phyloP scores from a whole-genome alignment of 257 asterid genomes.

The Solanum corneliomulleri region DNA sequence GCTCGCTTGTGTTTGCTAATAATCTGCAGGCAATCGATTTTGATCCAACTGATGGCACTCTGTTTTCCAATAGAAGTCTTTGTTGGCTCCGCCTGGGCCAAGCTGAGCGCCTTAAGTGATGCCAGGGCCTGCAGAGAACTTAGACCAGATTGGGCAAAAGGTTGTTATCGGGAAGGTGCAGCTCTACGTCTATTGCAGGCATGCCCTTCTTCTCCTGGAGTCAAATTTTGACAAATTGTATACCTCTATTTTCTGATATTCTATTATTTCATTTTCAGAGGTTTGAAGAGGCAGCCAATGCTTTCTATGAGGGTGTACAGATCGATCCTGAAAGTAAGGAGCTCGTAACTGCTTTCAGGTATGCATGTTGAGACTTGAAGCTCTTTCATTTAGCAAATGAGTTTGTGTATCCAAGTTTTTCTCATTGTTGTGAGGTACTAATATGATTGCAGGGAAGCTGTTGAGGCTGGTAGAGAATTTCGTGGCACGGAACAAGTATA shows the following conservation, averaged over 20 bases:
- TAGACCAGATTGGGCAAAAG: slow-evolving; percentile 93
- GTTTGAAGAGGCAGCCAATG: slow-evolving; percentile 88
- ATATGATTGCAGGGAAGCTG: slow-evolving; percentile 65
- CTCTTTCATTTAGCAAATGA: neutral
- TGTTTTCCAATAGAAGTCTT: slow-evolving; percentile 83
- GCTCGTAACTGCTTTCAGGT: slow-evolving; percentile 94
- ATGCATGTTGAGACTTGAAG: neutral
- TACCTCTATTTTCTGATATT: neutral
- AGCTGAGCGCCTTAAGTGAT: slow-evolving; percentile 78
- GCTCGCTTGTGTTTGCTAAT: neutral
- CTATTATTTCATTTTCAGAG: slow-evolving; percentile 32
- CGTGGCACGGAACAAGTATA: neutral
- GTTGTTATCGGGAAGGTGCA: slow-evolving; percentile 89
- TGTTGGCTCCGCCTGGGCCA: slow-evolving; percentile 85
- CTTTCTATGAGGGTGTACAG: slow-evolving; percentile 78
- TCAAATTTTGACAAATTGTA: neutral
- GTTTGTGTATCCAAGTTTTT: neutral
- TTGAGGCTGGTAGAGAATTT: slow-evolving; percentile 61
- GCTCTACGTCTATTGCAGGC: slow-evolving; percentile 81
- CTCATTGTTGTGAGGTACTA: neutral
- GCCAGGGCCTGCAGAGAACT: slow-evolving; percentile 68
- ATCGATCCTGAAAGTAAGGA: slow-evolving; percentile 81
- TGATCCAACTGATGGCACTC: slow-evolving; percentile 69
- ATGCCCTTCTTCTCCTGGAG: neutral
- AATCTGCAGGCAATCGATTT: slow-evolving; percentile 71